Evolutionary conservation across 2,329 filamentous ascomycete species (phyloP).

Genomic region (Cryphonectria radicalis): DNA sequence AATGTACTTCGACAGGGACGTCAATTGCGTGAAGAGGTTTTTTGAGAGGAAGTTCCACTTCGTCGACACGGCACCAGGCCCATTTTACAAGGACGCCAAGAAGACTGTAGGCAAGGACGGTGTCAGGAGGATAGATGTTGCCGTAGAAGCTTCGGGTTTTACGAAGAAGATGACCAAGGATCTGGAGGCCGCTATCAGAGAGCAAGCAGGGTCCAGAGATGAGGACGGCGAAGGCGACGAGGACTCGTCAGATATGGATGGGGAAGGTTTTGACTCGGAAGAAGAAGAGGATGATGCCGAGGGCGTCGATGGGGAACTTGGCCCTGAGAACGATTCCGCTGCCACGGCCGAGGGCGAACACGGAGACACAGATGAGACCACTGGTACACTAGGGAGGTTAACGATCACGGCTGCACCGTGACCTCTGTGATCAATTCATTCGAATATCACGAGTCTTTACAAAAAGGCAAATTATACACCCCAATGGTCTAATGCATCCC

Average conservation of each 20-base stretch:
- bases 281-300: conserved; percentile 39
- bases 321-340: conserved; percentile 27
- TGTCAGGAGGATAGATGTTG: conserved; percentile 76
- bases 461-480: neutral
- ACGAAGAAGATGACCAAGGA: conserved; percentile 97
- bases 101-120: conserved; percentile 71
- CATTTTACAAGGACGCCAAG: conserved; percentile 82
- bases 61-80: conserved; percentile 77
- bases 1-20: conserved; percentile 97
- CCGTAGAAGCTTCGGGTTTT: conserved; percentile 91
- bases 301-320: conserved; percentile 34
- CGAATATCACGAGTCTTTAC: neutral
- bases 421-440: neutral
- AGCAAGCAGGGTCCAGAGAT: conserved; percentile 63
- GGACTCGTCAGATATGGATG: conserved; percentile 41
- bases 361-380: conserved; percentile 17
- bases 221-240: conserved; percentile 43
- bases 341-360: neutral
- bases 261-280: conserved; percentile 35
- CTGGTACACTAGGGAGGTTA: conserved; percentile 31
- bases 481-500: neutral
- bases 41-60: conserved; percentile 91
- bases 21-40: conserved; percentile 93
- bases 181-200: conserved; percentile 85
- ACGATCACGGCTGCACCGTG: conserved; percentile 23